Evolutionary conservation across 345 rosid species (phyloP), one percentile per base, ranked within the genome.

Genomic region (Gossypium thurberi): DNA sequence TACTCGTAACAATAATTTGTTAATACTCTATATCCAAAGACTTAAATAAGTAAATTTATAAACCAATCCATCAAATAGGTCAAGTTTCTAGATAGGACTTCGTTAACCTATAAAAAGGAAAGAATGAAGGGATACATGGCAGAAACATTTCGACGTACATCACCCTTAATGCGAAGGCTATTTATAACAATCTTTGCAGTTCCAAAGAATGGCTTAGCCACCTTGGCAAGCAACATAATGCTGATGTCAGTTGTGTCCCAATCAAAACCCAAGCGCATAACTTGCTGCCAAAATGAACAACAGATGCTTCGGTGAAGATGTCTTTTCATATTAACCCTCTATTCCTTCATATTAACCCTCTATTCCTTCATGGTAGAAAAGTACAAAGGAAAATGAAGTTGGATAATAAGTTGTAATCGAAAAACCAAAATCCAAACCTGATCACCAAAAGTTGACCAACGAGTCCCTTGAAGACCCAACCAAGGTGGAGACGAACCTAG

Each of bases 111-210:
- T 20, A 33, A 33, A 28, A 33, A 12, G 43, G 2, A n/a, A 25
- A 62, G n/a, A 47, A 18, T 67, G 6, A 57, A 52, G 46, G 44
- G 33, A n/a, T 42, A 62, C 28, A 26, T 15, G 18, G 46, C 46
- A 56, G 53, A 69, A 64, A 75, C 47, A 12, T 51, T 33, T 69
- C 60, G 26, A 82, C 98, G 52, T 88, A 95, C 99, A 80, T 95
- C 98, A 21, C 99, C 99, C 87, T 91, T 92, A 77, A 95, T 85
- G 79, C 87, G 91, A 73, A 95, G 96, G 83, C 96, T 91, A 83
- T 95, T 91, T 76, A 92, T 82, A 72, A 95, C 86, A 70, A 95
- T 92, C 76, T 92, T 78, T 76, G 98, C 99, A 74, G 94, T 89
- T 61, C 99, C 93, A 63, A 83, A 81, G 65, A 92, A 86, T 23